Evolutionary conservation across 140 eudicot genomes (phyloP).

Genomic region (Stevia rebaudiana): DNA sequence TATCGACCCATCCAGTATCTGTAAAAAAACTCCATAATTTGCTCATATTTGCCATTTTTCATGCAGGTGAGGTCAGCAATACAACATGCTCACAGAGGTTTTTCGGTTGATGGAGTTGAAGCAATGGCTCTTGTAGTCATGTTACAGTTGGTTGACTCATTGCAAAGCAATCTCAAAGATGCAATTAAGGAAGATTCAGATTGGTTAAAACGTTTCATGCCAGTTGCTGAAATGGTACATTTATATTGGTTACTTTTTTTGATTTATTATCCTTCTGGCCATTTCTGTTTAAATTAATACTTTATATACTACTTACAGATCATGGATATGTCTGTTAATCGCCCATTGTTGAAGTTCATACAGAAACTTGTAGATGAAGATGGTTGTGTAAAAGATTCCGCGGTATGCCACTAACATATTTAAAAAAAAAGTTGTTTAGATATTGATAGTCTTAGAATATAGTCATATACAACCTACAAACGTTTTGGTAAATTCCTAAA

Average conservation of each 20-base stretch:
- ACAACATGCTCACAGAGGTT: slow-evolving; percentile 53
- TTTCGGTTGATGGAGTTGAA: slow-evolving; percentile 57
- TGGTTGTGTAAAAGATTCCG: slow-evolving; percentile 89
- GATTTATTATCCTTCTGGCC: neutral
- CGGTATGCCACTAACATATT: slow-evolving; percentile 43
- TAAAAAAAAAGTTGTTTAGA: neutral
- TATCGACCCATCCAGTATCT: neutral
- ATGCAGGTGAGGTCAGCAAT: slow-evolving; percentile 62
- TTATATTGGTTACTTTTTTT: neutral
- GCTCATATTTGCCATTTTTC: neutral
- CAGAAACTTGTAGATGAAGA: slow-evolving; percentile 75
- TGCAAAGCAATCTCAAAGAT: slow-evolving; percentile 57
- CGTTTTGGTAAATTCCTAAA: neutral
- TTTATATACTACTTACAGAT: slow-evolving; percentile 42
- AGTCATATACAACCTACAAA: neutral
- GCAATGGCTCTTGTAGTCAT: slow-evolving; percentile 58
- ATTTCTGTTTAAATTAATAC: neutral
- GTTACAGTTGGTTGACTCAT: slow-evolving; percentile 52
- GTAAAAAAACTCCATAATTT: neutral
- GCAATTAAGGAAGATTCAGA: slow-evolving; percentile 68
- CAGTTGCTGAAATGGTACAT: slow-evolving; percentile 58
- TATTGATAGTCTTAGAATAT: neutral
- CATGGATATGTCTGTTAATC: slow-evolving; percentile 47
- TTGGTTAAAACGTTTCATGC: slow-evolving; percentile 67
- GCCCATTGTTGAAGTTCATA: slow-evolving; percentile 55